Conservation (phyloP, 345 rosid species). For the Gossypium thurberi region DNA sequence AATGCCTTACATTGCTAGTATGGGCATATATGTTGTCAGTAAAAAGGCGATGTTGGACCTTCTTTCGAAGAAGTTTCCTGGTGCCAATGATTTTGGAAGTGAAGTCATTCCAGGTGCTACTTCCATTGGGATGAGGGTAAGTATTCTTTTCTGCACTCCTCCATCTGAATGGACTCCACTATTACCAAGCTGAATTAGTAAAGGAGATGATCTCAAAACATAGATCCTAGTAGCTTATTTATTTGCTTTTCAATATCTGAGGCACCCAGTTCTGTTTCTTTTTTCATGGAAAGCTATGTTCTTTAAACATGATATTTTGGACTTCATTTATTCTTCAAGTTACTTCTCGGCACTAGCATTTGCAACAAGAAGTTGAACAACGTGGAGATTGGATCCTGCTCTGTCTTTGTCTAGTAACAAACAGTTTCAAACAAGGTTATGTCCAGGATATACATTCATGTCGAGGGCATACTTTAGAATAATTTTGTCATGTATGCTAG, state of each 20-base stretch:
- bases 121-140: slow-evolving; percentile 75
- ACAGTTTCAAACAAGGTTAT: background rate
- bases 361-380: background rate
- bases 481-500: background rate
- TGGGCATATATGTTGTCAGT: slow-evolving; percentile 95
- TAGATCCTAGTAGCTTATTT: background rate
- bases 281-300: background rate
- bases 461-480: too few relatives aligned
- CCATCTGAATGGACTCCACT: background rate
- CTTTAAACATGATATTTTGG: background rate
- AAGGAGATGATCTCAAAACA: background rate
- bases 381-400: background rate
- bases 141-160: slow-evolving; percentile 3
- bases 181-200: background rate
- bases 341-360: background rate
- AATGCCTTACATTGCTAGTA: slow-evolving; percentile 94
- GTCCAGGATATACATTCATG: background rate
- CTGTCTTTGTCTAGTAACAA: background rate
- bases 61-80: slow-evolving; percentile 80
- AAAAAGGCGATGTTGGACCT: slow-evolving; percentile 84
- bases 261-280: background rate
- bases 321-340: background rate
- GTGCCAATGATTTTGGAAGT: slow-evolving; percentile 97
- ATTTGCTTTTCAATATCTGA: background rate
- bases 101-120: slow-evolving; percentile 99